Base-by-base conservation (phyloP, 2,329 filamentous ascomycete genomes). In the Curvularia eragrostidis region DNA sequence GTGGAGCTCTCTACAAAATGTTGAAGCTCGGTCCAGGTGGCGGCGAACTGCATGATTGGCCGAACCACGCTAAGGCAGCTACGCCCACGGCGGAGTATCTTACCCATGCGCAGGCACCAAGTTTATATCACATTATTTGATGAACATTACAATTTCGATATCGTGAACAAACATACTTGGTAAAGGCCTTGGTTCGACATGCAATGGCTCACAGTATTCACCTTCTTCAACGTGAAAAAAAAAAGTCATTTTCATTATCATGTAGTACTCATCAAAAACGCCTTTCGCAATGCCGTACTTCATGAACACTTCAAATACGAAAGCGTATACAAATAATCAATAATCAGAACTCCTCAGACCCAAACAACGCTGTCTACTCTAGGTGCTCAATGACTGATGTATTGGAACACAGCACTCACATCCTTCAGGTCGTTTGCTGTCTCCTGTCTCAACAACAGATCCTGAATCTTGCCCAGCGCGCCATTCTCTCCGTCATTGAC, bases 391-490 rank as follows among this genome's bases (percentile, higher is more conserved):
- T 98, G 95, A 66, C 93, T 97, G 71, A 99, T 98, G 78, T 98
- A 99, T 83, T 99, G 95, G 75, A 99, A 99, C 32, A 98, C 93
- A 10, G 94, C 92, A 63, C 92, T 97, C 8, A 99, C 93, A 71
- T 91, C 91, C 23, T 83, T 80, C 28, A 63, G 62, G 21, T 65
- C 72, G 76, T 94, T 88, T 3, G 83, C 85, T 56, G 85, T 86
- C 79, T 99, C 95, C 77, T 98, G 95, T 64, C 94, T 85, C 48
- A 99, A 80, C 71, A 99, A 74, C 73, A 97, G 78, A 80, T 99
- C 95, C 77, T 99, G 94, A 58, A 99, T 99, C 58, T 85, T 84
- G 63, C 87, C 85, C 72, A 99, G 78, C 0, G 87, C 89, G 0
- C 87, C 86, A 5, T 81, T 79, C 63, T 84, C 84, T 3, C 86